These are phyloP conservation scores for Xerocomus potaroensis DNA, from an alignment of 768 basidiomycete genomes.

Conservation along the genomic window DNA sequence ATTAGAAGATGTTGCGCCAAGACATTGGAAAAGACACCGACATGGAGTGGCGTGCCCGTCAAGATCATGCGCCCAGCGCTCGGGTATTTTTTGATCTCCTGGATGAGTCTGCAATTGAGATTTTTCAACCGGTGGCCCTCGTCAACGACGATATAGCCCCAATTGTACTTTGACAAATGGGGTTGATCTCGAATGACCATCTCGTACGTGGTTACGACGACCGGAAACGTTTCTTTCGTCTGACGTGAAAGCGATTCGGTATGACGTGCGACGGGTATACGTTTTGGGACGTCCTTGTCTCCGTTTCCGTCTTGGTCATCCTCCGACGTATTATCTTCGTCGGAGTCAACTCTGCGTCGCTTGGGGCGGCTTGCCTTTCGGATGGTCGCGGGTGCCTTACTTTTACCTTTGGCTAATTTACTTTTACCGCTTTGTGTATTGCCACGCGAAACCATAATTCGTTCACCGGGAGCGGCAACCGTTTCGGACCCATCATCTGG, in stretches of 20 bases:
- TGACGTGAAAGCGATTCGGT: slow-evolving; percentile 13
- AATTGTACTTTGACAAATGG: slow-evolving; percentile 61
- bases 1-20: background rate
- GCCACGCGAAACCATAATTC: slow-evolving; percentile 21
- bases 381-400: slow-evolving; percentile 5
- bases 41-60: slow-evolving; percentile 95
- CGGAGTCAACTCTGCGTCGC: slow-evolving; percentile 17
- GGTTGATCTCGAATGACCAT: slow-evolving; percentile 82
- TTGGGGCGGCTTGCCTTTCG: slow-evolving; percentile 12
- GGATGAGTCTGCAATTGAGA: slow-evolving; percentile 83
- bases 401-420: slow-evolving; percentile 8
- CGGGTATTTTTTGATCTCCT: slow-evolving; percentile 82
- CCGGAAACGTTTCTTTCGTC: slow-evolving; percentile 52
- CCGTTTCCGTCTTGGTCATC: slow-evolving; percentile 12
- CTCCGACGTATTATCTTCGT: slow-evolving; percentile 5
- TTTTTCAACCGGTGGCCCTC: slow-evolving; percentile 97
- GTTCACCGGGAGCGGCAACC: slow-evolving; percentile 20
- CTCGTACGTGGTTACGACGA: slow-evolving; percentile 91
- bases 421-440: slow-evolving; percentile 16
- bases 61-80: slow-evolving; percentile 88
- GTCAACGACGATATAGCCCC: slow-evolving; percentile 95
- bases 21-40: slow-evolving; percentile 33
- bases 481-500: slow-evolving; percentile 25
- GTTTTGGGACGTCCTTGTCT: slow-evolving; percentile 8
- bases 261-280: slow-evolving; percentile 20